Percentiles rank a stretch among this genome's conserved stretches.
These are phyloP conservation scores for Aureobasidium subglaciale DNA, from an alignment of 2,329 filamentous ascomycete genomes.

Conservation along the genomic window DNA sequence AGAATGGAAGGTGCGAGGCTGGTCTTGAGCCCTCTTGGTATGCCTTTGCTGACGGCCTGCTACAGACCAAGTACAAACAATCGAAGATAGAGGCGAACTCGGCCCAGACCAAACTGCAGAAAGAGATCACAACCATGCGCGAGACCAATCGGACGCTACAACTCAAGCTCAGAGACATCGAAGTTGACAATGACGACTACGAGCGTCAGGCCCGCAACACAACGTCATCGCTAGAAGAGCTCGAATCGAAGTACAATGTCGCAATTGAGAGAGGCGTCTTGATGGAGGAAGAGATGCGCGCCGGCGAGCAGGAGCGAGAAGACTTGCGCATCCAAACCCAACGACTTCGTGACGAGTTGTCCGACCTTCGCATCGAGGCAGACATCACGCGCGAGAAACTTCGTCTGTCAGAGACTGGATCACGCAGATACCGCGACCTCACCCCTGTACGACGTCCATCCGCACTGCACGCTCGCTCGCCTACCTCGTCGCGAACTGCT, in stretches of 20 bases:
- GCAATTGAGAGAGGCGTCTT: conserved; percentile 87
- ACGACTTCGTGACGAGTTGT: conserved; percentile 79
- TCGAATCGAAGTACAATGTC: conserved; percentile 95
- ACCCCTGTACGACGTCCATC: conserved; percentile 20
- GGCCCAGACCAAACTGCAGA: conserved; percentile 81
- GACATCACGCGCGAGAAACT: conserved; percentile 94
- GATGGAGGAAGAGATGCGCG: conserved; percentile 90
- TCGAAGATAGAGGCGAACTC: conserved; percentile 80
- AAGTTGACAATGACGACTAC: conserved; percentile 97
- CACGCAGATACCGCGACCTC: not conserved
- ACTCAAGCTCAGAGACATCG: conserved; percentile 81
- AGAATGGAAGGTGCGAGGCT: conserved; percentile 81
- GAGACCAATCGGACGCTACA: conserved; percentile 77
- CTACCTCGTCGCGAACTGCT: conserved; percentile 68
- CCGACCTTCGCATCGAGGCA: conserved; percentile 87
- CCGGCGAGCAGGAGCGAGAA: conserved; percentile 88
- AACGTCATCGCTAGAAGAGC: conserved; percentile 87
- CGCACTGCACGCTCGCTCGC: conserved; percentile 45
- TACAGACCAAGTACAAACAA: conserved; percentile 88
- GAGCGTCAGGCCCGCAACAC: conserved; percentile 94
- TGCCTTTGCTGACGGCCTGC: conserved; percentile 13
- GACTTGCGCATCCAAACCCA: conserved; percentile 82
- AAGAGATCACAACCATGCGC: conserved; percentile 87
- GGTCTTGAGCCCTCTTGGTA: not conserved
- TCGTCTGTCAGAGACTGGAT: conserved; percentile 54